Base-by-base conservation (phyloP, 345 rosid genomes). In the Lumnitzera littorea region DNA sequence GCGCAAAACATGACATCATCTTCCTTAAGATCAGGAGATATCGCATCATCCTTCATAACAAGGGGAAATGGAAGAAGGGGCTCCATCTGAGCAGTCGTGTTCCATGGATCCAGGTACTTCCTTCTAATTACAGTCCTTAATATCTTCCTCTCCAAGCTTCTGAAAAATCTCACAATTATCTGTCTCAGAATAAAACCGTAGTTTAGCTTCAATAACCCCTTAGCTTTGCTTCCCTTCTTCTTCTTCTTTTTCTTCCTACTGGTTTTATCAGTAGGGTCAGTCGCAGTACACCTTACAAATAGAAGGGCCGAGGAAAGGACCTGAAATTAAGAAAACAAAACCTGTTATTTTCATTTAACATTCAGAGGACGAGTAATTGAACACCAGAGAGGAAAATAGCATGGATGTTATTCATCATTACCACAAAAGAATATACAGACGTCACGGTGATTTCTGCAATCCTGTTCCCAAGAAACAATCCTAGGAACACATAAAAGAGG, bases 41-140 rank as follows among this genome's bases (percentile, higher is more conserved):
- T 57, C 20, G 89, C 79, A 59, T 83, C 96, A 73, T 94, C 99
- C 61, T 81, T 84, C 61, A 78, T 60, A 47, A 94, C 81, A 48
- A 94, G 80, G 29, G 96, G 95, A 82, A 94, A 94, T 11, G 97
- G 96, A 31, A 94, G 81, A 60, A 90, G 71, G 16, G 97, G 96
- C 67, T 94, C 99, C 64, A 80, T 63, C 61, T 86, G 95, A 46
- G 72, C 62, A 53, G 65, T 67, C 51, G 80, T 68, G 65, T 79
- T 80, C 85, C 82, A 65, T 10, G 99, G 99, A 76, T 88, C 96
- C 63, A 90, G 56, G 74, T 90, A 90, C 54, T 82, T 90, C 51
- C 99, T 62, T 61, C 96, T 80, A 65, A 94, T 79, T 57, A 88
- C 84, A 57, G 77, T 86, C 72, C 68, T 79, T 13, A 94, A 87